Percentiles rank a stretch among this genome's conserved stretches.
Evolutionary conservation across 2,329 filamentous ascomycete genomes (phyloP).

Genomic region (Fusarium longipes): DNA sequence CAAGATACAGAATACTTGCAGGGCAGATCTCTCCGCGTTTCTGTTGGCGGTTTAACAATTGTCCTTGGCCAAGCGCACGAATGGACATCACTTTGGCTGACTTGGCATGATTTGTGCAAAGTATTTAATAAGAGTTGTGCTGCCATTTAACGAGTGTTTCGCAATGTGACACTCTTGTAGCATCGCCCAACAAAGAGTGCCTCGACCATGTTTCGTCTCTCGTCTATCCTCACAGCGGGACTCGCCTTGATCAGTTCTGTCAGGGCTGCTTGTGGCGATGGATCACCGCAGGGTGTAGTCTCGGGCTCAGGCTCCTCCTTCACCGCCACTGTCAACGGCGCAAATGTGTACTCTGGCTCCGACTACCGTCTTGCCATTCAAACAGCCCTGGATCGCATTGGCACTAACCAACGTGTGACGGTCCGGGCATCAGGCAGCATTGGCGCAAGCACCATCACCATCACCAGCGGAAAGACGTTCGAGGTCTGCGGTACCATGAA

Average conservation of each 20-base stretch:
- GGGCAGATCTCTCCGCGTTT: accelerated
- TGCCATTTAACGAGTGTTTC: neutral
- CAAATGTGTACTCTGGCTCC: slow-evolving; percentile 61
- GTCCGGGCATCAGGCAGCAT: slow-evolving; percentile 67
- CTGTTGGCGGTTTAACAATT: neutral
- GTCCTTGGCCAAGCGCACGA: neutral
- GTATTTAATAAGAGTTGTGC: neutral
- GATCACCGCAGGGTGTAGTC: slow-evolving; percentile 58
- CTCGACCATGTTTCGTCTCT: slow-evolving; percentile 49
- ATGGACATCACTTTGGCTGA: neutral
- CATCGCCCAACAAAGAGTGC: neutral
- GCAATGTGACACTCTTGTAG: neutral
- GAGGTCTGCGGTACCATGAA: slow-evolving; percentile 70
- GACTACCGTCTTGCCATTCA: slow-evolving; percentile 67
- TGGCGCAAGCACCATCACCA: slow-evolving; percentile 62
- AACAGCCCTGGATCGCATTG: slow-evolving; percentile 63
- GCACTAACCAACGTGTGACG: slow-evolving; percentile 63
- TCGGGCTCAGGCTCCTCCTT: slow-evolving; percentile 61
- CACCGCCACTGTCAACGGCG: slow-evolving; percentile 57
- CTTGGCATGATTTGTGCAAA: accelerated
- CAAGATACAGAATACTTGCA: neutral
- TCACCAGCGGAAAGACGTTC: slow-evolving; percentile 65
- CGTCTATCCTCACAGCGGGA: slow-evolving; percentile 53
- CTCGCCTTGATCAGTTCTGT: slow-evolving; percentile 55
- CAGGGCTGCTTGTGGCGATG: slow-evolving; percentile 60